A percentile compares a stretch with the other conserved stretches of the same genome.
phyloP scores from a whole-genome alignment of 441 rosid genomes.

The Theobroma grandiflorum region DNA sequence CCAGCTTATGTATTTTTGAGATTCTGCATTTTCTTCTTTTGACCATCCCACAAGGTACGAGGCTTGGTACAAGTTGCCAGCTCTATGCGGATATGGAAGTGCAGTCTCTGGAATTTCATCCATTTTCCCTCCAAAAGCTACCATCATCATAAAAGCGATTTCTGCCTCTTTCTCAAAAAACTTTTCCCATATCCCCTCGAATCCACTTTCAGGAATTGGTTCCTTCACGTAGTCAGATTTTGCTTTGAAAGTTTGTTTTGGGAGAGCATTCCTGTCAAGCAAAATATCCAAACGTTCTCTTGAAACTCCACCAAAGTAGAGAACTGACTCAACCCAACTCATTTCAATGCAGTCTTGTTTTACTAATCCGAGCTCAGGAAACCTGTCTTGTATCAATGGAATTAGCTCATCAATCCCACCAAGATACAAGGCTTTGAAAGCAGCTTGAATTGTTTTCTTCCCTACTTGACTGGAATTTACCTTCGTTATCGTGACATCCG shows the following conservation, averaged over 20 bases:
- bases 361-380: conserved; percentile 19
- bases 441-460: conserved; percentile 2
- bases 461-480: conserved; percentile 4
- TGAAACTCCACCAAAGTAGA: conserved; percentile 1
- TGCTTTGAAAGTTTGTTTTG: conserved; percentile 14
- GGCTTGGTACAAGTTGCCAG: conserved; percentile 45
- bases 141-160: conserved; percentile 28
- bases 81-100: conserved; percentile 48
- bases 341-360: conserved; percentile 6
- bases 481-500: not conserved
- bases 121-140: conserved; percentile 59
- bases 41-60: conserved; percentile 43
- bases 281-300: not conserved
- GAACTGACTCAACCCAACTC: conserved; percentile 23
- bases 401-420: conserved; percentile 17
- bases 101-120: conserved; percentile 36
- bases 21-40: conserved; percentile 27
- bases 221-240: conserved; percentile 41
- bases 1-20: conserved; percentile 32
- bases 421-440: conserved; percentile 15
- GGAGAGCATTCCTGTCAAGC: not conserved
- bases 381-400: conserved; percentile 2
- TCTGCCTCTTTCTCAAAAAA: conserved; percentile 25
- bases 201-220: conserved; percentile 29
- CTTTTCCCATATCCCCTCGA: conserved; percentile 29